Conservation (phyloP, 768 basidiomycete genomes). For the Russula compacta region DNA sequence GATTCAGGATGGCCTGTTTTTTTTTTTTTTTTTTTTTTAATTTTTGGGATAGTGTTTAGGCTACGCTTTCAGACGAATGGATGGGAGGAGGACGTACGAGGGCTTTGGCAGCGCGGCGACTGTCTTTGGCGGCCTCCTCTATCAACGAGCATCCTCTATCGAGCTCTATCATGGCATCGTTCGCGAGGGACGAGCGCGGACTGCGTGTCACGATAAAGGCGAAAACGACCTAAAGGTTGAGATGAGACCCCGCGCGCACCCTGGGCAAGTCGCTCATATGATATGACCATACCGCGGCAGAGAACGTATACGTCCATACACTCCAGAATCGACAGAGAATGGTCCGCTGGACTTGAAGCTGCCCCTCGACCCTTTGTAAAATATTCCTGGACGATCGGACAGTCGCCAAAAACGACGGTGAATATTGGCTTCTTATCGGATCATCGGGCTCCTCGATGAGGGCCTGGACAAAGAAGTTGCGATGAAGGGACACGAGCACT, state of each 20-base stretch:
- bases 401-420: constrained; percentile 42
- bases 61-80: neutral
- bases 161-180: constrained; percentile 58
- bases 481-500: constrained; percentile 50
- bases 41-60: too few relatives aligned
- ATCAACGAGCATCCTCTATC: constrained; percentile 63
- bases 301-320: constrained; percentile 50
- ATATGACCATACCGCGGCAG: constrained; percentile 44
- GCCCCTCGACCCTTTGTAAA: constrained; percentile 32
- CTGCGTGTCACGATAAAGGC: constrained; percentile 71
- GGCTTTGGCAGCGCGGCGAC: constrained; percentile 55
- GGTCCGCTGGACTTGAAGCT: constrained; percentile 36
- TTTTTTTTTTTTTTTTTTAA: too few relatives aligned
- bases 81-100: constrained; percentile 35
- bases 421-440: constrained; percentile 40
- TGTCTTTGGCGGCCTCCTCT: constrained; percentile 46
- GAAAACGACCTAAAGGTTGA: constrained; percentile 52
- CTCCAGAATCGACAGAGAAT: constrained; percentile 47
- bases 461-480: constrained; percentile 49
- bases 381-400: constrained; percentile 44
- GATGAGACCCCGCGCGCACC: constrained; percentile 9
- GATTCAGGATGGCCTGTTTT: constrained; percentile 49
- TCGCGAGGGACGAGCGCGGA: constrained; percentile 58
- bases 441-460: constrained; percentile 39
- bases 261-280: constrained; percentile 28